These are phyloP conservation scores for Coniochaeta pulveracea DNA, from an alignment of 2,329 filamentous ascomycete species.

Conservation along the genomic window DNA sequence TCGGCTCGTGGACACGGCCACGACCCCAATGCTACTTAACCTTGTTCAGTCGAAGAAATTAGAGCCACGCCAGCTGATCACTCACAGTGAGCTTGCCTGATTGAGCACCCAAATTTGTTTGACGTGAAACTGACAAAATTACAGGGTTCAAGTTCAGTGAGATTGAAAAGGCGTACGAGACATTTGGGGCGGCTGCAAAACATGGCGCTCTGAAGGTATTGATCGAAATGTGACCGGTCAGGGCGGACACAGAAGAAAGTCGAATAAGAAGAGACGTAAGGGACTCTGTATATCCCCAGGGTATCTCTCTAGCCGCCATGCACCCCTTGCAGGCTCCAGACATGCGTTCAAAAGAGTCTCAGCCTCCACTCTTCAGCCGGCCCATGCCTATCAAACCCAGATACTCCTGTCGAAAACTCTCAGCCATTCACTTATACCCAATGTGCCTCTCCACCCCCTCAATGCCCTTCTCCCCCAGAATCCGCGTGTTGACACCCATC, in stretches of 20 bases:
- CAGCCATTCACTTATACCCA: no score
- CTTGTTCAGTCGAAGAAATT: slow-evolving; percentile 28
- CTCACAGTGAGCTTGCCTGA: slow-evolving; percentile 24
- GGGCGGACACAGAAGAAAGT: no score
- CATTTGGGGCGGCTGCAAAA: slow-evolving; percentile 27
- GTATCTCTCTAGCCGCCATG: no score
- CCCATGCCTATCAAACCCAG: no score
- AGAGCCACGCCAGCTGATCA: slow-evolving; percentile 29
- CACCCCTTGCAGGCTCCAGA: no score
- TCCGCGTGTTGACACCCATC: slow-evolving; percentile 3
- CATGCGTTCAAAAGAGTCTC: no score
- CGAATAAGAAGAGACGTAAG: no score
- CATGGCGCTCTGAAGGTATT: slow-evolving; percentile 31
- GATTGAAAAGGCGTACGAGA: slow-evolving; percentile 30
- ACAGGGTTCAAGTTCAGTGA: slow-evolving; percentile 28
- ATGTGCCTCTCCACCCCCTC: slow-evolving; percentile 1
- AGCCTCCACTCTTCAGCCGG: no score
- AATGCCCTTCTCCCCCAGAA: background rate
- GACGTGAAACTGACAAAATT: background rate
- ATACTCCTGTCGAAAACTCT: no score
- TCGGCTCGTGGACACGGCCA: slow-evolving; percentile 32
- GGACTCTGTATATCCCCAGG: no score
- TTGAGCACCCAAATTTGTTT: background rate
- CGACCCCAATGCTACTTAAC: slow-evolving; percentile 36
- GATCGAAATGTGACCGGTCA: slow-evolving; percentile 19